These are phyloP conservation scores for Orychophragmus violaceus DNA, from an alignment of 345 rosid species.

Conservation along the genomic window DNA sequence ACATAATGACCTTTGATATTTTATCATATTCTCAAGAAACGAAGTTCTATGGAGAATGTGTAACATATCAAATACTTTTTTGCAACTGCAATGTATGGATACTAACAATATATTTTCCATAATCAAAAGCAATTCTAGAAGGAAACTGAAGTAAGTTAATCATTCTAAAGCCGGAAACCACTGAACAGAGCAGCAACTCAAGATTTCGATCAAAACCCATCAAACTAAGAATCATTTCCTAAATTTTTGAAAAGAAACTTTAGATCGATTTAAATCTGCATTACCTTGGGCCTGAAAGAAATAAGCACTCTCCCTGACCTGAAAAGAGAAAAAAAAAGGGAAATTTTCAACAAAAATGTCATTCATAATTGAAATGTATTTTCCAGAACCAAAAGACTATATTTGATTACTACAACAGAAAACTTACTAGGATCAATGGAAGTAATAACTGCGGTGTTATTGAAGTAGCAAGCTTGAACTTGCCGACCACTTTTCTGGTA, in stretches of 20 bases:
- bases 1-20: too few relatives aligned
- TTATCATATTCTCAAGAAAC: too few relatives aligned
- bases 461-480: constrained; percentile 71
- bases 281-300: constrained; percentile 36
- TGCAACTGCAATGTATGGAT: not conserved
- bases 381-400: not conserved
- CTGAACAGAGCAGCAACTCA: not conserved
- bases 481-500: constrained; percentile 69
- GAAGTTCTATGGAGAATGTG: too few relatives aligned
- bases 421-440: constrained; percentile 76
- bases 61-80: too few relatives aligned
- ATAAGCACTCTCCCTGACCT: constrained; percentile 58
- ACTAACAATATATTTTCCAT: not conserved
- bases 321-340: constrained; percentile 27
- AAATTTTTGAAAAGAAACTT: not conserved
- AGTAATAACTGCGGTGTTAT: constrained; percentile 65
- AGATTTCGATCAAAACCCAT: not conserved
- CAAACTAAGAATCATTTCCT: not conserved
- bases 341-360: not conserved
- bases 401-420: not conserved
- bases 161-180: not conserved
- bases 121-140: not conserved
- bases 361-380: not conserved
- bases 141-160: not conserved
- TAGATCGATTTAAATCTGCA: not conserved